Evolutionary conservation across 1,139 yeast species (phyloP).

Genomic region (Suhomyces bokatorum): DNA sequence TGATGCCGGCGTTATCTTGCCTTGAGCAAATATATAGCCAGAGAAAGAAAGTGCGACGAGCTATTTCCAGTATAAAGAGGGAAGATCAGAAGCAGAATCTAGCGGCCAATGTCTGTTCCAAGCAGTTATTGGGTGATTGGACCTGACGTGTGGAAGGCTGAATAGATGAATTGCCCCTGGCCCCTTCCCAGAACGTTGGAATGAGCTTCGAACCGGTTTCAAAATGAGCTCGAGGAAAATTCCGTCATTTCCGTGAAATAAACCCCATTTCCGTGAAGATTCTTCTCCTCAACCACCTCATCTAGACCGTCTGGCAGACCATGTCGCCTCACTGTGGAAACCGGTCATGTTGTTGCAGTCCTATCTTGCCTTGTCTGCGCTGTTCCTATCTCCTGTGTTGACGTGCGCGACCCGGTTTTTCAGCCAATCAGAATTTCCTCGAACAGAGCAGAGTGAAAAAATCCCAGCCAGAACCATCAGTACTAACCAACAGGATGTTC

Average conservation of each 20-base stretch:
- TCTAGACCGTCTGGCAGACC: too few species aligned
- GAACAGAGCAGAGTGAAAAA: constrained; percentile 13
- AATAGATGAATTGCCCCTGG: too few species aligned
- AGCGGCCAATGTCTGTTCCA: not conserved
- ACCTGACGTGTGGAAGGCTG: too few species aligned
- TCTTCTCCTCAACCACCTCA: too few species aligned
- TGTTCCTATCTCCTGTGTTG: not conserved
- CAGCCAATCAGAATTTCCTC: constrained; percentile 21
- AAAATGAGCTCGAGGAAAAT: too few species aligned
- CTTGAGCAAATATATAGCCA: constrained; percentile 10
- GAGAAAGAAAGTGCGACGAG: constrained; percentile 9
- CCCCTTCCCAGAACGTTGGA: too few species aligned
- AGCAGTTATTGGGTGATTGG: not conserved
- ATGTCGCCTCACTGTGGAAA: too few species aligned
- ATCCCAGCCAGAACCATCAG: constrained; percentile 6
- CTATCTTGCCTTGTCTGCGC: not conserved
- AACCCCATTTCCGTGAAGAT: too few species aligned
- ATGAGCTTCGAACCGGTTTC: too few species aligned
- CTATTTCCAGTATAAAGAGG: constrained; percentile 3
- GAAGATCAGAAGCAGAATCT: not conserved
- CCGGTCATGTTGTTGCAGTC: not conserved
- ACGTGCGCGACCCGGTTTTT: constrained; percentile 13
- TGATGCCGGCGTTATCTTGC: not conserved
- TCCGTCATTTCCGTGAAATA: too few species aligned
- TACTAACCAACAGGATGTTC: constrained; percentile 29